A percentile compares a stretch with the other conserved stretches of the same genome.
Evolutionary conservation across 352 stramenopile genomes (phyloP).

Genomic region (Pythium biforme): DNA sequence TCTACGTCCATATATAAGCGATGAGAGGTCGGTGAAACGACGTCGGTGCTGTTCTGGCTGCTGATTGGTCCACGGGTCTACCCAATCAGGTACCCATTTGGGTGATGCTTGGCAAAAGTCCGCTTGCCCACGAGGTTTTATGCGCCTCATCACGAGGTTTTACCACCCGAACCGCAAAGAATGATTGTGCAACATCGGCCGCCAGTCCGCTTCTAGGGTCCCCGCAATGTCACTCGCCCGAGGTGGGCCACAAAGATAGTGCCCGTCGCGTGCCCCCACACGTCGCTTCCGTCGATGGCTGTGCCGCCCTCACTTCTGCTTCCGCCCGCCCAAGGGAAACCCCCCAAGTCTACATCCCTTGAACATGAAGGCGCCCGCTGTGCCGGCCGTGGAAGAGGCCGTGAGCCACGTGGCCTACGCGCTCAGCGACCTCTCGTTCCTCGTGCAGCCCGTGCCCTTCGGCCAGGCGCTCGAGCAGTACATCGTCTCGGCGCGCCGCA

Average conservation of each 20-base stretch:
- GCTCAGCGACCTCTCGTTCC: conserved; percentile 74
- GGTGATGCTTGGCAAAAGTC: conserved; percentile 29
- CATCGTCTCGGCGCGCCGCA: conserved; percentile 66
- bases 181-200: conserved; percentile 33
- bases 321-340: neutral
- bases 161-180: conserved; percentile 10
- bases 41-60: conserved; percentile 16
- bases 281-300: neutral
- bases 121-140: conserved; percentile 2
- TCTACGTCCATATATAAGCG: conserved; percentile 5
- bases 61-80: conserved; percentile 22
- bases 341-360: neutral
- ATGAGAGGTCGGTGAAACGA: conserved; percentile 29
- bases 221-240: conserved; percentile 5
- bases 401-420: conserved; percentile 79
- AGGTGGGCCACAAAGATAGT: conserved; percentile 13
- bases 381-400: conserved; percentile 63
- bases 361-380: conserved; percentile 15
- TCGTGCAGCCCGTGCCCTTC: conserved; percentile 65
- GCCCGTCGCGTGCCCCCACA: conserved; percentile 1
- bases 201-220: conserved; percentile 26
- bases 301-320: conserved; percentile 6
- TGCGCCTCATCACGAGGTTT: conserved; percentile 6
- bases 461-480: conserved; percentile 63
- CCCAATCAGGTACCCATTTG: conserved; percentile 30